These are phyloP conservation scores for Torulaspora quercuum DNA, from an alignment of 805 yeast species.

Conservation along the genomic window DNA sequence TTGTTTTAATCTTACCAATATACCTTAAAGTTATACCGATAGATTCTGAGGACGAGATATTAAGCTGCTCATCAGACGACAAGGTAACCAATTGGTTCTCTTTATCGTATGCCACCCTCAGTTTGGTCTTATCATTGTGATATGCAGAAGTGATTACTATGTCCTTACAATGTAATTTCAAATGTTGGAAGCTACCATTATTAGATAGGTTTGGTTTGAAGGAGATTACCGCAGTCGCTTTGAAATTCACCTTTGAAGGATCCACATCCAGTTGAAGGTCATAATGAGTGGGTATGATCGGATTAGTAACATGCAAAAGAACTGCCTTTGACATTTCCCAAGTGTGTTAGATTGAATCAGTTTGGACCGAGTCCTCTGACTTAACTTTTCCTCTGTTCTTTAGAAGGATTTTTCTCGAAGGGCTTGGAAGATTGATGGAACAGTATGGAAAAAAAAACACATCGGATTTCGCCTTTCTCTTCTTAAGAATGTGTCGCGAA, in stretches of 20 bases:
- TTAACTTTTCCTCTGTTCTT: no score
- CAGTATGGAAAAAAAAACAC: conserved; percentile 5
- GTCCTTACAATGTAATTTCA: conserved; percentile 33
- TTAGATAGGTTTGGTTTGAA: conserved; percentile 4
- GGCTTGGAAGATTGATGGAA: conserved; percentile 4
- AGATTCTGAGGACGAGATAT: not conserved
- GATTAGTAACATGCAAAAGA: conserved; percentile 25
- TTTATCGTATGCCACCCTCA: conserved; percentile 27
- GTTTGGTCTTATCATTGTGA: conserved; percentile 26
- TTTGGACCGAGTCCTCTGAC: no score
- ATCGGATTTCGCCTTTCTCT: no score
- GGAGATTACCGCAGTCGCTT: conserved; percentile 33
- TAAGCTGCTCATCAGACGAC: conserved; percentile 7
- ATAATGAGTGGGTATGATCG: conserved; percentile 37
- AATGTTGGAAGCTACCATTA: conserved; percentile 6
- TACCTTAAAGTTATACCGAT: conserved; percentile 37
- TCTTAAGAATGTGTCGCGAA: no score
- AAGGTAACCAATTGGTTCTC: conserved; percentile 14
- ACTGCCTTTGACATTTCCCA: no score
- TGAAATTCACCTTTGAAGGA: conserved; percentile 46
- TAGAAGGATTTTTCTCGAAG: not conserved
- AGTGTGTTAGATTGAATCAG: no score
- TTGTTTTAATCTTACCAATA: conserved; percentile 50
- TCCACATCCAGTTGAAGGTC: conserved; percentile 39
- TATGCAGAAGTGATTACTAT: conserved; percentile 39